Conservation (phyloP, 176 grass and related monocot species). For the Oryza glaberrima region DNA sequence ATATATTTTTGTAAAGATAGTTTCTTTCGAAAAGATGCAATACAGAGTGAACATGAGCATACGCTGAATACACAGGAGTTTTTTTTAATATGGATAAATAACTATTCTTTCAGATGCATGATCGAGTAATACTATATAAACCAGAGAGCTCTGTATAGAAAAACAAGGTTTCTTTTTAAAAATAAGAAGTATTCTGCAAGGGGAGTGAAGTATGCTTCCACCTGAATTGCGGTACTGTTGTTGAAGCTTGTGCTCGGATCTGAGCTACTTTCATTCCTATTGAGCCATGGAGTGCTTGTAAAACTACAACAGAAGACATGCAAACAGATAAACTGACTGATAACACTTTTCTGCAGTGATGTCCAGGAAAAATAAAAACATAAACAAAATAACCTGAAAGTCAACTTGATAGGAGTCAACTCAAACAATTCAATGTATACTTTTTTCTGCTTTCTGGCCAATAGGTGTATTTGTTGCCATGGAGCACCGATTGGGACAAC, state of each 20-base stretch:
- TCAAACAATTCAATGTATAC: constrained; percentile 90
- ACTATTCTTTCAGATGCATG: neutral
- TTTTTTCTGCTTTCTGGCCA: constrained; percentile 90
- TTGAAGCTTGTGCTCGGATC: constrained; percentile 62
- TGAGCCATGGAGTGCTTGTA: constrained; percentile 90
- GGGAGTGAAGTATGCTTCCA: constrained; percentile 15
- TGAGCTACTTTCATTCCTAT: constrained; percentile 73
- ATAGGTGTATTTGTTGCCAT: constrained; percentile 92
- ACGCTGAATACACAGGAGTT: neutral
- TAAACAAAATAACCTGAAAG: constrained; percentile 77
- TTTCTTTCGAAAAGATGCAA: constrained; percentile 14
- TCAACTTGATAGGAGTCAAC: constrained; percentile 73
- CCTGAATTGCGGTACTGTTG: constrained; percentile 82
- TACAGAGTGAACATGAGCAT: constrained; percentile 13
- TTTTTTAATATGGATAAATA: constrained; percentile 26
- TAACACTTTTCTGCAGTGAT: constrained; percentile 4
- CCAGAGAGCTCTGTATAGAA: neutral
- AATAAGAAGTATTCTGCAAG: neutral
- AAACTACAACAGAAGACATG: constrained; percentile 64
- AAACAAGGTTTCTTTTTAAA: neutral
- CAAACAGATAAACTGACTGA: constrained; percentile 40
- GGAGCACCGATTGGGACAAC: constrained; percentile 88
- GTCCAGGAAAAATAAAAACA: constrained; percentile 32
- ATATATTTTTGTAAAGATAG: neutral
- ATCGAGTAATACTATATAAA: constrained; percentile 25